phyloP scores from a whole-genome alignment of 2,329 filamentous ascomycete species.

The Drechmeria coniospora region DNA sequence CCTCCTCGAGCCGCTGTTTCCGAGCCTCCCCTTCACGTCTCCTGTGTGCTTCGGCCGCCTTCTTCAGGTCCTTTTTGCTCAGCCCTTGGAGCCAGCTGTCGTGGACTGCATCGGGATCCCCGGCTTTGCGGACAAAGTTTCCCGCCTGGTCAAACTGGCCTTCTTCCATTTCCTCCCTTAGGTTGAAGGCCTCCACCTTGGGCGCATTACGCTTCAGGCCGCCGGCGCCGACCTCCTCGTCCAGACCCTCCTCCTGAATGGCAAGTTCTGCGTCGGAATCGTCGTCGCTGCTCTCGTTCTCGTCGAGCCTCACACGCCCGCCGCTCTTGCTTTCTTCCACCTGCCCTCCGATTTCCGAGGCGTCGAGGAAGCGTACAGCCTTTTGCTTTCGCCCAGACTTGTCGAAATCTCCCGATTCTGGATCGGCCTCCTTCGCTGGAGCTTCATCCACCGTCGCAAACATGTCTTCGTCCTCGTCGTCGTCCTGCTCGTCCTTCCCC shows the following conservation, averaged over 20 bases:
- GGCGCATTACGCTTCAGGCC: conserved; percentile 87
- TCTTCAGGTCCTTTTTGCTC: conserved; percentile 85
- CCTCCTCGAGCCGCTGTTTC: conserved; percentile 56
- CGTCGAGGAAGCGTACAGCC: conserved; percentile 44
- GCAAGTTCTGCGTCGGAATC: conserved; percentile 58
- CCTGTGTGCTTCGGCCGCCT: conserved; percentile 74
- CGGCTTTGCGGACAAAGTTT: conserved; percentile 82
- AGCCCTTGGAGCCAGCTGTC: conserved; percentile 87
- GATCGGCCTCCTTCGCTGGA: conserved; percentile 21
- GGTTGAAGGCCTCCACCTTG: conserved; percentile 91
- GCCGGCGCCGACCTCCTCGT: conserved; percentile 80
- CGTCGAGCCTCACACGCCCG: conserved; percentile 50
- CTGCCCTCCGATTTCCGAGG: conserved; percentile 60
- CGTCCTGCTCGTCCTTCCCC: conserved; percentile 21
- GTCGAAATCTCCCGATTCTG: conserved; percentile 15
- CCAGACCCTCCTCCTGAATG: conserved; percentile 58
- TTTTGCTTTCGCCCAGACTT: conserved; percentile 42
- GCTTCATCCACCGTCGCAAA: conserved; percentile 58
- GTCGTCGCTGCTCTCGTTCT: conserved; percentile 41
- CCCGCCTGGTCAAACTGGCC: conserved; percentile 81
- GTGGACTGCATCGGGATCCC: conserved; percentile 77
- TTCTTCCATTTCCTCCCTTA: conserved; percentile 79
- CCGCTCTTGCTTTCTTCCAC: conserved; percentile 58
- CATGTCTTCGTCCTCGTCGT: conserved; percentile 66
- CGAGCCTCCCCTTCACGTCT: conserved; percentile 66